A percentile compares a stretch with the other conserved stretches of the same genome.
phyloP scores from a whole-genome alignment of 2,329 filamentous ascomycete species.

The Talaromyces sp. region DNA sequence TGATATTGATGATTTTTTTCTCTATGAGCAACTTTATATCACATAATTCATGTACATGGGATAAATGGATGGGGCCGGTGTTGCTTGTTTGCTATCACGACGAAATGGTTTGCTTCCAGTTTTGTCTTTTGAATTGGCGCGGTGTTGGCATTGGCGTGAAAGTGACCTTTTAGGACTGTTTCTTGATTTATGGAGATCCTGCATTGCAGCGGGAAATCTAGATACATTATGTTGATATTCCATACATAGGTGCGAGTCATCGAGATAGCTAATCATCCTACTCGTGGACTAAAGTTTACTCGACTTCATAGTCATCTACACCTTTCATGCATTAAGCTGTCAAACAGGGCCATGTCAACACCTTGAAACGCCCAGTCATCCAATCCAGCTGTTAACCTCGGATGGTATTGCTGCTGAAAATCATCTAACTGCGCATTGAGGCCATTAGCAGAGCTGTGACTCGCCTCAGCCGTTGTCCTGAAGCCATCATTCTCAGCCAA shows the following conservation, averaged over 20 bases:
- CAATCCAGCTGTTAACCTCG: not conserved
- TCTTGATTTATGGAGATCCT: not conserved
- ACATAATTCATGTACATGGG: conserved; percentile 5
- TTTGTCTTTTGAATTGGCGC: not conserved
- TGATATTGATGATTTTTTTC: conserved; percentile 9
- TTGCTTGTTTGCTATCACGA: not conserved
- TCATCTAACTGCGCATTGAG: not conserved
- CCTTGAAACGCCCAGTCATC: conserved; percentile 9
- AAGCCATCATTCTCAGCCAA: not conserved
- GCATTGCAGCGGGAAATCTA: not conserved
- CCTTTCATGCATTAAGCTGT: conserved; percentile 1
- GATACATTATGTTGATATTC: not conserved
- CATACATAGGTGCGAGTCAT: not conserved
- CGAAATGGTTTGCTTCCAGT: not conserved
- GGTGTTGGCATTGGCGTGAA: conserved; percentile 2
- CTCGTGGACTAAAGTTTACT: not conserved
- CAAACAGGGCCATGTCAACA: conserved; percentile 2
- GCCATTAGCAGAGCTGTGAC: not conserved
- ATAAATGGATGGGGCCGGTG: conserved; percentile 1
- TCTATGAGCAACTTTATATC: conserved; percentile 10
- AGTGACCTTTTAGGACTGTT: not conserved
- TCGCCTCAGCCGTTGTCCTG: too few species aligned
- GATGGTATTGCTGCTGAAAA: not conserved
- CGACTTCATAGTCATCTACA: not conserved
- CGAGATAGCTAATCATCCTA: not conserved